Percentiles rank a stretch among this genome's conserved stretches.
phyloP scores from a whole-genome alignment of 2,329 filamentous ascomycete species.

The Emmonsiellopsis sp. region DNA sequence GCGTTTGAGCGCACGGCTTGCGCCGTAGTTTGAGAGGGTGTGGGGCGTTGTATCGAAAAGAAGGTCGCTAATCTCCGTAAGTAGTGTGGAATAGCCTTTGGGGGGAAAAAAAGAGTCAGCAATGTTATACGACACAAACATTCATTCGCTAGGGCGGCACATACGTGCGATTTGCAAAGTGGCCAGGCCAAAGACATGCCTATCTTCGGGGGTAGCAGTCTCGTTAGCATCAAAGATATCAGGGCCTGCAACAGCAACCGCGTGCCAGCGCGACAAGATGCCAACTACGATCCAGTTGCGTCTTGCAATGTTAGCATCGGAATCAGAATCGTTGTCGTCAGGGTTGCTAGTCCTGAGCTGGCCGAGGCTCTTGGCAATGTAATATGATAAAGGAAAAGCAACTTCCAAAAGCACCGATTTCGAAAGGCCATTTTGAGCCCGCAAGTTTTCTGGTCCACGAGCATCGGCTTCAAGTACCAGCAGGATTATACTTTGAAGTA shows the following conservation, averaged over 20 bases:
- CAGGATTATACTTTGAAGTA: constrained; percentile 31
- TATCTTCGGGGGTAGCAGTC: constrained; percentile 30
- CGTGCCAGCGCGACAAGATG: constrained; percentile 33
- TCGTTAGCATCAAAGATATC: constrained; percentile 29
- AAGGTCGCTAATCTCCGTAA: constrained; percentile 23
- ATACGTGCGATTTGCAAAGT: constrained; percentile 29
- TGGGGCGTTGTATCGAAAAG: constrained; percentile 24
- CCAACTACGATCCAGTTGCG: constrained; percentile 31
- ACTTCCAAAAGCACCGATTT: constrained; percentile 32
- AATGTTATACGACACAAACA: not conserved
- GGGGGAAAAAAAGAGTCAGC: not conserved
- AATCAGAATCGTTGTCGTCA: constrained; percentile 26
- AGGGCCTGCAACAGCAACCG: constrained; percentile 30
- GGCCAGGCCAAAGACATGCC: constrained; percentile 26
- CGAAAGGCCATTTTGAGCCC: constrained; percentile 30
- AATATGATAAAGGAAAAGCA: constrained; percentile 28
- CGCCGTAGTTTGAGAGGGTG: constrained; percentile 26
- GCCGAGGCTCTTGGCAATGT: constrained; percentile 29
- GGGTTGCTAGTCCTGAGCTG: constrained; percentile 27
- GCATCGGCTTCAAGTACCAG: constrained; percentile 35
- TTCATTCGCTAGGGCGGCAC: constrained; percentile 10
- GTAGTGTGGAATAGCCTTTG: constrained; percentile 26
- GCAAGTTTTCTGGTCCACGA: constrained; percentile 33
- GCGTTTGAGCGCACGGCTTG: constrained; percentile 27
- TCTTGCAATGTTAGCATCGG: constrained; percentile 30